A percentile compares a stretch with the other conserved stretches of the same genome.
These are phyloP conservation scores for Flagelloscypha sp. DNA, from an alignment of 768 basidiomycete genomes.

Conservation along the genomic window DNA sequence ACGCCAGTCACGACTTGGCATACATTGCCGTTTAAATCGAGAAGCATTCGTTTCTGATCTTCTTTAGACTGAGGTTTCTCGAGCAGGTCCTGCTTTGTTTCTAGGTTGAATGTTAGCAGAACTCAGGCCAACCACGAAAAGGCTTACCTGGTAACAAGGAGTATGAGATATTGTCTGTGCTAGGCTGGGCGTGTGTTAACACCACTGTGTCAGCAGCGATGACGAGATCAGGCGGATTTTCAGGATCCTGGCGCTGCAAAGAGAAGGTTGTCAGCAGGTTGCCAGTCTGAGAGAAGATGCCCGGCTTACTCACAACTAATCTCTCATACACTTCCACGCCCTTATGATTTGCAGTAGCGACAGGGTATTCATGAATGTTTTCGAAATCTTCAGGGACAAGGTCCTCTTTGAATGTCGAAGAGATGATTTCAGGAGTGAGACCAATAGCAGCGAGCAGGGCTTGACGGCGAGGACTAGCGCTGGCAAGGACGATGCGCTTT, in stretches of 20 bases:
- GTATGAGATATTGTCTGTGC: slow-evolving; percentile 47
- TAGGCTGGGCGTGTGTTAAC: slow-evolving; percentile 64
- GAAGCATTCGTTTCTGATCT: slow-evolving; percentile 82
- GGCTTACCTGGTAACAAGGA: slow-evolving; percentile 49
- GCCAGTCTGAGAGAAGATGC: too few relatives aligned
- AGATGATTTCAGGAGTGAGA: slow-evolving; percentile 59
- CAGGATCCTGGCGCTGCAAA: slow-evolving; percentile 41
- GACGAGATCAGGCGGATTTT: slow-evolving; percentile 72
- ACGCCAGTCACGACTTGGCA: slow-evolving; percentile 95
- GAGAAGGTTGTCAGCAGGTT: too few relatives aligned
- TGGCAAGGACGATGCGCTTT: slow-evolving; percentile 80
- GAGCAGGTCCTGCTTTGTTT: slow-evolving; percentile 60
- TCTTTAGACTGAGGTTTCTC: slow-evolving; percentile 80
- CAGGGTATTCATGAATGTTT: slow-evolving; percentile 65
- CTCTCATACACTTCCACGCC: slow-evolving; percentile 82
- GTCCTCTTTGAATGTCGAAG: slow-evolving; percentile 77
- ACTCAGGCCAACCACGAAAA: too few relatives aligned
- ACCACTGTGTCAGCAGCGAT: slow-evolving; percentile 93
- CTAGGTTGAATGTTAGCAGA: too few relatives aligned
- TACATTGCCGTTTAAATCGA: slow-evolving; percentile 75
- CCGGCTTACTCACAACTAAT: slow-evolving; percentile 61
- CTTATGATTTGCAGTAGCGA: slow-evolving; percentile 69
- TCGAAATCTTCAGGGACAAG: slow-evolving; percentile 59
- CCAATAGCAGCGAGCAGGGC: slow-evolving; percentile 22
- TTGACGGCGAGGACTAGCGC: slow-evolving; percentile 78